A percentile compares a stretch with the other conserved stretches of the same genome.
Conservation (phyloP, 2,329 filamentous ascomycete species). For the Beauveria brongniartii region DNA sequence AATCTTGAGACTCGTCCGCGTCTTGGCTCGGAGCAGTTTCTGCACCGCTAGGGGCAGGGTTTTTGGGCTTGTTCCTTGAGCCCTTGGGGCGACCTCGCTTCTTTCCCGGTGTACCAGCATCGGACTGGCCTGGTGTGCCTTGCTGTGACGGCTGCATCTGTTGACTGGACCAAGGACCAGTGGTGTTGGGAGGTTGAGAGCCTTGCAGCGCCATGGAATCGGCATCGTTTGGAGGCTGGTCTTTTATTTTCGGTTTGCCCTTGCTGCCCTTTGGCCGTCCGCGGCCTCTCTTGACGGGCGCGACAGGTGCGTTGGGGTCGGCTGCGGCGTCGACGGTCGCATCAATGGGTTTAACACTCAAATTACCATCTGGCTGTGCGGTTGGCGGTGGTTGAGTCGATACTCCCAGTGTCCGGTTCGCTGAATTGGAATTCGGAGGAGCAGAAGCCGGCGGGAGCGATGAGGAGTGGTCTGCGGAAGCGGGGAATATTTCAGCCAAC, state of each 20-base stretch:
- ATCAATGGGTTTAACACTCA: not conserved
- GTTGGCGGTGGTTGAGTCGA: not conserved
- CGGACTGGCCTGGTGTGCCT: conserved; percentile 12
- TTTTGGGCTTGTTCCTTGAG: conserved; percentile 34
- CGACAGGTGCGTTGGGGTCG: conserved; percentile 11
- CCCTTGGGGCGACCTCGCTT: conserved; percentile 37
- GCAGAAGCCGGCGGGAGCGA: not conserved
- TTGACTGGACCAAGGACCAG: not conserved
- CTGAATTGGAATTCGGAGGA: not conserved
- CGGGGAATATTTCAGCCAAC: conserved; percentile 55
- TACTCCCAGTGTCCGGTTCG: not conserved
- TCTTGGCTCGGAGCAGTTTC: not conserved
- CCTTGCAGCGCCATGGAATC: not conserved
- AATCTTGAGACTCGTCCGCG: conserved; percentile 2
- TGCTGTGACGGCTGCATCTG: conserved; percentile 1
- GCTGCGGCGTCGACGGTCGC: not conserved
- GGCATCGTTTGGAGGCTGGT: conserved; percentile 1
- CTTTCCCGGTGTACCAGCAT: conserved; percentile 18
- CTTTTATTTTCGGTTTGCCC: conserved; percentile 46
- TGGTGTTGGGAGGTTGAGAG: conserved; percentile 2
- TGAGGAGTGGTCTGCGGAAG: conserved; percentile 8
- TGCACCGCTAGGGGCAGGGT: not conserved
- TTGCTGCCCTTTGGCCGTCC: conserved; percentile 52
- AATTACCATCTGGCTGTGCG: not conserved
- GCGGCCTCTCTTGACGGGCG: conserved; percentile 34